Percentiles rank a stretch among this genome's conserved stretches.
These are phyloP conservation scores for Trichomonas vaginalis DNA, from an alignment of 208 protist genomes.

Conservation along the genomic window DNA sequence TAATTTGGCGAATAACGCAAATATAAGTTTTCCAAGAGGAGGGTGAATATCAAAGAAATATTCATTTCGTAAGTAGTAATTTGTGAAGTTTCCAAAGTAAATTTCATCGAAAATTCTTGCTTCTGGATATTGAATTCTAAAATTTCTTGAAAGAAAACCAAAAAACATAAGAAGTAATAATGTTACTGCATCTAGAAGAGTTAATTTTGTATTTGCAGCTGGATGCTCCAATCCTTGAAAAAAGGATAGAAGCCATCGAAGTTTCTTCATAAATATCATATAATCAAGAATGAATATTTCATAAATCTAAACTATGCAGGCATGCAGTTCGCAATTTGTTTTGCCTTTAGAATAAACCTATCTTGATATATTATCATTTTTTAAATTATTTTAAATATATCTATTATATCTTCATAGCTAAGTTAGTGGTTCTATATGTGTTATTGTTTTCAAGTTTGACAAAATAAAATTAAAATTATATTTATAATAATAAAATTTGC, in stretches of 20 bases:
- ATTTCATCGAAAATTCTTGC: not conserved
- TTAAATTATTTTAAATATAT: no score
- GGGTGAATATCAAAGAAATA: slow-evolving; percentile 1
- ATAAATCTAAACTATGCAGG: no score
- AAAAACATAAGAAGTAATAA: not conserved
- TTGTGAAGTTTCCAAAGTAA: slow-evolving; percentile 1
- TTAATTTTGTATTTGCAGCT: not conserved
- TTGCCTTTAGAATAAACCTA: no score
- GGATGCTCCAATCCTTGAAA: not conserved
- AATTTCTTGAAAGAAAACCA: not conserved
- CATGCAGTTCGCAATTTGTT: no score
- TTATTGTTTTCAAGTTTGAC: no score
- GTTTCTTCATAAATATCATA: no score
- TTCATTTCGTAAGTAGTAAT: not conserved
- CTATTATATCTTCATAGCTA: no score
- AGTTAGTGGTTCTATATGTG: no score
- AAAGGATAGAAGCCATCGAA: no score
- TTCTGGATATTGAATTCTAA: not conserved
- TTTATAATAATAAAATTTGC: not conserved
- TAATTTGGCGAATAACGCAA: not conserved
- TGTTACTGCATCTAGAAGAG: not conserved
- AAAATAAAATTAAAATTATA: not conserved
- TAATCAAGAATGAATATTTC: no score
- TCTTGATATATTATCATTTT: no score
- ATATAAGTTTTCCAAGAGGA: not conserved